Evolutionary conservation across 1,284 basidiomycete species (phyloP), one percentile per base, ranked within the genome.

Genomic region (Microbotryomycetes sp.): DNA sequence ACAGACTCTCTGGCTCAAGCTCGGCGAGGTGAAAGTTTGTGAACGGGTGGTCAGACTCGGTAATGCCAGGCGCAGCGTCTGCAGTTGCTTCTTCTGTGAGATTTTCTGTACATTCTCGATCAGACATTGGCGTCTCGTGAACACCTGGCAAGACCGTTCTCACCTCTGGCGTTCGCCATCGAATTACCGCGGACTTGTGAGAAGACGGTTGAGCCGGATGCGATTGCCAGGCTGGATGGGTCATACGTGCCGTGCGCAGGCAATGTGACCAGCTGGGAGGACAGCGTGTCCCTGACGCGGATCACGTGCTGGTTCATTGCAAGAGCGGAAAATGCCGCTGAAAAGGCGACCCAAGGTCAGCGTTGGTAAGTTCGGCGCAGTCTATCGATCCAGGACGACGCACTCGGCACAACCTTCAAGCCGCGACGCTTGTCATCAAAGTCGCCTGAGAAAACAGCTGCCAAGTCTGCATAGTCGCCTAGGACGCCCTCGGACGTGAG

Each of bases 281-380:
- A 70, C 30, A 71, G 62, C 16, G 66, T 64, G 61, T 71, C 68
- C 48, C 70, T 64, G 26, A 71, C 47, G 35, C 67, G 66, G 54
- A 71, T 61, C 16, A 71, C 48, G 56, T 71, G 70, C 11, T 58
- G 52, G 41, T 66, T 67, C 56, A 67, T 64, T 7, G 60, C 49
- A 24, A 68, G 65, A 35, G 62, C 59, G 18, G 65, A 57, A 54
- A 58, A 71, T 15, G 68, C 56, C 16, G 69, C 70, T 71, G 59
- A 2, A 29, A 5, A 16, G 2, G 23, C 46, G 27, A 18, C 9
- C 11, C 35, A 41, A 9, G n/a, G n/a, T n/a, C n/a, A n/a, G 9
- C 18, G 2, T 24, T 28, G 23, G 31, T 11, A 9, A 35, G 13
- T 30, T 52, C 28, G 47, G 54, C 13, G 31, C 46, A 48, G 26